A percentile compares a stretch with the other conserved stretches of the same genome.
These are phyloP conservation scores for Cladophialophora psammophila DNA, from an alignment of 2,329 filamentous ascomycete genomes.

Conservation along the genomic window DNA sequence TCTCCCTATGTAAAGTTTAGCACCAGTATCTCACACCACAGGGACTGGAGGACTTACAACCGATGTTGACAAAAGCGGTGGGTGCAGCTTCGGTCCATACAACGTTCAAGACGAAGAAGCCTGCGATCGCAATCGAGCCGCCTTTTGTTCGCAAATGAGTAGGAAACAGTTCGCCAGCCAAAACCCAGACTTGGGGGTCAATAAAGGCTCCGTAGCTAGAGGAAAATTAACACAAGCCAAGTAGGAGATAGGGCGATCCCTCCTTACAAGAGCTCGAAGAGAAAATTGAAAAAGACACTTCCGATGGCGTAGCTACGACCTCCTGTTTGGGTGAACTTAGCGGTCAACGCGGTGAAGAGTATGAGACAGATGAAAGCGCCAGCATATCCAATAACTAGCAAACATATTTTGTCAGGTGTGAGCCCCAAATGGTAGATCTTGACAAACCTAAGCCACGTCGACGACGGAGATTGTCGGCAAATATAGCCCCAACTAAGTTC, in stretches of 20 bases:
- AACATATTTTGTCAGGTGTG: neutral
- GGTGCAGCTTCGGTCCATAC: conserved; percentile 5
- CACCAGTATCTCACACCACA: neutral
- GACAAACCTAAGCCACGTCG: neutral
- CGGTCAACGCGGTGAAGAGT: neutral
- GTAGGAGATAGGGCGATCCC: too few species aligned
- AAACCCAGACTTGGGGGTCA: neutral
- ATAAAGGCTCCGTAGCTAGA: neutral
- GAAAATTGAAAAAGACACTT: neutral
- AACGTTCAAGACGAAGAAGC: neutral
- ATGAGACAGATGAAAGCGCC: neutral
- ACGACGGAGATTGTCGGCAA: neutral
- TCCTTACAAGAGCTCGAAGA: neutral
- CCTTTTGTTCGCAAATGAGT: neutral
- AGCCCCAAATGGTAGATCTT: too few species aligned
- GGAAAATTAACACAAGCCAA: neutral
- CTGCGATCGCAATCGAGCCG: neutral
- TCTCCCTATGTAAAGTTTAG: neutral
- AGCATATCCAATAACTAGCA: neutral
- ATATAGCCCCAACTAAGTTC: neutral
- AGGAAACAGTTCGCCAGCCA: neutral
- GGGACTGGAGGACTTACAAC: neutral
- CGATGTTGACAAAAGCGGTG: neutral
- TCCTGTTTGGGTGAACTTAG: neutral
- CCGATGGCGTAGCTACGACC: neutral